phyloP scores from a whole-genome alignment of 129 eudicot species.

The Centaurea solstitialis region DNA sequence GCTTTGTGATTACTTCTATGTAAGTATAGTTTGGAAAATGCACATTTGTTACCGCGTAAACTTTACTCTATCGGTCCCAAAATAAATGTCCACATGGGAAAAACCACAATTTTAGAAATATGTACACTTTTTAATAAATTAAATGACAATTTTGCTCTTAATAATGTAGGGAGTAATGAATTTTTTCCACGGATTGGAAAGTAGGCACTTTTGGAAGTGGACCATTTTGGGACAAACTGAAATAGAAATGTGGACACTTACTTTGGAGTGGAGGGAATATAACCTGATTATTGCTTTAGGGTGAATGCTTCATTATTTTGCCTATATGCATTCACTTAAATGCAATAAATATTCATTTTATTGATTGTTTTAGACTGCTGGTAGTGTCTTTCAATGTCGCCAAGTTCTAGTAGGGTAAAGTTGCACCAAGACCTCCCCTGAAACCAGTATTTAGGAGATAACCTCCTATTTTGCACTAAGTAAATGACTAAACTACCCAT shows the following conservation, averaged over 20 bases:
- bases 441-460: background rate
- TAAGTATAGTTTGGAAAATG: conserved; percentile 6
- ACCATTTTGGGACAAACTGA: background rate
- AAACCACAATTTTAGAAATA: background rate
- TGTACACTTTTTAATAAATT: background rate
- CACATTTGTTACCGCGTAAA: background rate
- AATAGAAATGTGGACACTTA: background rate
- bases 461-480: background rate
- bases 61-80: background rate
- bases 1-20: conserved; percentile 42
- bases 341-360: background rate
- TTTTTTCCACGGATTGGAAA: background rate
- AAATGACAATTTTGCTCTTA: background rate
- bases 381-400: background rate
- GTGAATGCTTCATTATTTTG: background rate
- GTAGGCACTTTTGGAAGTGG: background rate
- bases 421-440: background rate
- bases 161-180: background rate
- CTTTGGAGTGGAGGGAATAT: too few relatives aligned
- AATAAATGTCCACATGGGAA: background rate
- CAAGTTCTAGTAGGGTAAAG: background rate
- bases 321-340: background rate
- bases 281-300: background rate
- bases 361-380: background rate
- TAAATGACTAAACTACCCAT: background rate